Evolutionary conservation across 225 moss, liverwort and hornwort species (phyloP), one percentile per base, ranked within the genome.

Genomic region (Neckera pumila): DNA sequence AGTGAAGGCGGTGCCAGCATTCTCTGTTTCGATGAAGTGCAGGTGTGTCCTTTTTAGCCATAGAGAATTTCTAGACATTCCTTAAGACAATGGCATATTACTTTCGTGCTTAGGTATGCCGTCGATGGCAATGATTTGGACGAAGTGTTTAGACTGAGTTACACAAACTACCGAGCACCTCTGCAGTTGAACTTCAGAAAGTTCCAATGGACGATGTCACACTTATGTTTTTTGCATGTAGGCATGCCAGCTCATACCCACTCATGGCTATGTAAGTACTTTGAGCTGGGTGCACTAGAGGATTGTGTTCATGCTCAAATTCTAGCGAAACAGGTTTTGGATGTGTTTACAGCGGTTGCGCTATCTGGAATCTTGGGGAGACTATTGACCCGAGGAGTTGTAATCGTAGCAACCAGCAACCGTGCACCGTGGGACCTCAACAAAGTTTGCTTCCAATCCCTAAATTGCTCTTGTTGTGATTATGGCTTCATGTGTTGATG

Each of bases 11-110:
- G 98, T 70, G 96, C 97, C 63, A 93, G 93, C 90, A 86, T 98
- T 80, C 94, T 98, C 47, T 98, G 98, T 90, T 98, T 98, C 79
- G 97, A 98, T 89, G 97, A 98, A 96, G 95, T 98, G 59, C 98
- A 98, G 98, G 98, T 93, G 90, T 89, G 93, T 86, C 76, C 74
- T 53, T 49, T 62, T 58, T 71, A 47, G 57, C 63, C 23, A 34
- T 64, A 86, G 36, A 78, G 62, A 40, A 30, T 79, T 64, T 80
- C 36, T 62, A 79, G 62, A n/a, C 58, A 74, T 57, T 56, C 40
- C 38, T 54, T 13, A 38, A n/a, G 18, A 42, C 62, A 79, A 36
- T 89, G 38, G 45, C 71, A 22, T 60, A 83, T 65, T n/a, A 43
- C 74, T 86, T 40, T 83, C 51, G 47, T 71, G 40, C 73, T 89